Evolutionary conservation across 202 grass and related monocot species (phyloP).

Genomic region (Elaeis oleifera): DNA sequence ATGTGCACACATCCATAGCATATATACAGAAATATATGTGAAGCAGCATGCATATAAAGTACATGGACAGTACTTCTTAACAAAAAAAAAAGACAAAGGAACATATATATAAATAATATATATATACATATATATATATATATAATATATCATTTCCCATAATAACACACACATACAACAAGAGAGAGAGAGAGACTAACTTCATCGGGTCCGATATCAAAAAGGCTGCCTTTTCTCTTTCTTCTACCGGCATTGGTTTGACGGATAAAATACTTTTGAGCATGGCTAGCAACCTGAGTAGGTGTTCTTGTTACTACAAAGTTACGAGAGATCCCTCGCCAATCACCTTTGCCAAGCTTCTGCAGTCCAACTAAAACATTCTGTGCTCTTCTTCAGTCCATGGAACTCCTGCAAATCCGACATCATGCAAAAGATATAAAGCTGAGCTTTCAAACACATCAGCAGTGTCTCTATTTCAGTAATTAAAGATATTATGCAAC

Average conservation of each 20-base stretch:
- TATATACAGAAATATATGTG: no score
- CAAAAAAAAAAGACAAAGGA: no score
- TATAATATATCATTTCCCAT: background rate
- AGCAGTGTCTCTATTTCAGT: no score
- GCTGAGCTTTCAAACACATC: no score
- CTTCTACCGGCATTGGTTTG: slow-evolving; percentile 40
- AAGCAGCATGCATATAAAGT: no score
- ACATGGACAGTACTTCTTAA: no score
- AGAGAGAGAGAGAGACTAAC: slow-evolving; percentile 22
- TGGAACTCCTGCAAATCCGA: slow-evolving; percentile 33
- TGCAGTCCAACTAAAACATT: slow-evolving; percentile 47
- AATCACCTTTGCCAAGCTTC: slow-evolving; percentile 57
- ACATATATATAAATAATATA: no score
- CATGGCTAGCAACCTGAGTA: slow-evolving; percentile 69
- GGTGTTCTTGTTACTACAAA: slow-evolving; percentile 50
- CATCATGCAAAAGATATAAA: no score
- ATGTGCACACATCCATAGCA: no score
- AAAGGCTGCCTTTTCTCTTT: slow-evolving; percentile 60
- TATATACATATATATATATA: no score
- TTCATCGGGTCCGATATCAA: slow-evolving; percentile 44
- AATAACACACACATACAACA: background rate
- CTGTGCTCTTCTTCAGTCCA: slow-evolving; percentile 69
- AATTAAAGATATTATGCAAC: no score
- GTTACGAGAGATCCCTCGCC: slow-evolving; percentile 51
- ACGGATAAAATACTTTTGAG: slow-evolving; percentile 60